Evolutionary conservation across 805 yeast species (phyloP).

Genomic region (Yarrowia sp.): DNA sequence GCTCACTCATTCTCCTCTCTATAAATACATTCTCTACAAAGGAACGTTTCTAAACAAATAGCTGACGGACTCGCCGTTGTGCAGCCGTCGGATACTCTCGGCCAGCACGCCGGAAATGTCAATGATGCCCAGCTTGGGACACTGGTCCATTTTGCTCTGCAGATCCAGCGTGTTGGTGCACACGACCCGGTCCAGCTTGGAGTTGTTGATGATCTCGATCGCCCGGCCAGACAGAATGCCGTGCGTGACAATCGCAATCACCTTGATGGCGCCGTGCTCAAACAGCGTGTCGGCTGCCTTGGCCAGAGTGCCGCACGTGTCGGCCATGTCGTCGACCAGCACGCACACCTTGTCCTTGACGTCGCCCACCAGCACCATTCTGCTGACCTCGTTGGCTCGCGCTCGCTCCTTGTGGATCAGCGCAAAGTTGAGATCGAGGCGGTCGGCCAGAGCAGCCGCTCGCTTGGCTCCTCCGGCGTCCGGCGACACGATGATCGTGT

Average conservation of each 20-base stretch:
- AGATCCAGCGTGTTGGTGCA: constrained; percentile 95
- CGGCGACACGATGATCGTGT: constrained; percentile 85
- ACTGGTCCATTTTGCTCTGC: constrained; percentile 55
- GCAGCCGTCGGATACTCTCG: constrained; percentile 90
- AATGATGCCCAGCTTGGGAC: constrained; percentile 69
- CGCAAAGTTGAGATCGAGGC: constrained; percentile 89
- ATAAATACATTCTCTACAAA: constrained; percentile 31
- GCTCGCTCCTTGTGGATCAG: constrained; percentile 96
- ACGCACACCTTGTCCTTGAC: constrained; percentile 82
- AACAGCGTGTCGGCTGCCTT: constrained; percentile 90
- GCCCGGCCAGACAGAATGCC: constrained; percentile 92
- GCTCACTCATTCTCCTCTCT: background rate
- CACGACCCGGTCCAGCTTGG: constrained; percentile 69
- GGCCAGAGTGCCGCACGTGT: constrained; percentile 95
- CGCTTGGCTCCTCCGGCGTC: constrained; percentile 99
- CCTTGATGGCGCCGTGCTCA: constrained; percentile 77
- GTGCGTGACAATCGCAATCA: constrained; percentile 93
- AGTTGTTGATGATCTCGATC: constrained; percentile 63
- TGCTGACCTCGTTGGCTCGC: constrained; percentile 92
- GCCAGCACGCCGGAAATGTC: constrained; percentile 88
- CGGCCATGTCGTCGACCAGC: constrained; percentile 97
- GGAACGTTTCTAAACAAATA: constrained; percentile 77
- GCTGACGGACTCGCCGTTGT: constrained; percentile 93
- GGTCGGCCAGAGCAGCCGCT: constrained; percentile 95
- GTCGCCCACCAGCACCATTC: constrained; percentile 97